These are phyloP conservation scores for Glonium stellatum DNA, from an alignment of 495 filamentous ascomycete species.

Conservation along the genomic window DNA sequence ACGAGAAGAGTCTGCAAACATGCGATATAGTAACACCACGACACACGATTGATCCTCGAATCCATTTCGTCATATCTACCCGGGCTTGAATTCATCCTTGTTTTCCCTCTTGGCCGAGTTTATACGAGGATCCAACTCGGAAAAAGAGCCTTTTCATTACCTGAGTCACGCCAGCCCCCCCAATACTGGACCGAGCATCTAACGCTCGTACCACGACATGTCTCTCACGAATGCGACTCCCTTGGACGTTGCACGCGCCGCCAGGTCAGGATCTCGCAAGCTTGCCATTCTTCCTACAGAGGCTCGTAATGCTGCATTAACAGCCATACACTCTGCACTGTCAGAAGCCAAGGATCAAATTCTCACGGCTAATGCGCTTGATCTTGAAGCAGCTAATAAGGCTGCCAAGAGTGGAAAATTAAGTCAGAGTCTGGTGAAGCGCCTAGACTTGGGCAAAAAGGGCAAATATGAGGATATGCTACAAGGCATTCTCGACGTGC, in stretches of 20 bases:
- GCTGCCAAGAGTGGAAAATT: slow-evolving; percentile 67
- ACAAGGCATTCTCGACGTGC: slow-evolving; percentile 85
- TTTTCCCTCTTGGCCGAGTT: too few relatives aligned
- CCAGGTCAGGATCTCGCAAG: slow-evolving; percentile 33
- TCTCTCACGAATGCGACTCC: slow-evolving; percentile 41
- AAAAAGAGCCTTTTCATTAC: too few relatives aligned
- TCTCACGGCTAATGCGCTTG: slow-evolving; percentile 74
- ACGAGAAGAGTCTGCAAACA: too few relatives aligned
- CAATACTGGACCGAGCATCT: slow-evolving; percentile 7
- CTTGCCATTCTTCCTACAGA: slow-evolving; percentile 35
- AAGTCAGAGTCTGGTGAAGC: slow-evolving; percentile 80
- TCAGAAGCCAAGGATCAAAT: slow-evolving; percentile 61
- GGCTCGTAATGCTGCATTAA: slow-evolving; percentile 74
- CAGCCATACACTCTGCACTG: slow-evolving; percentile 69
- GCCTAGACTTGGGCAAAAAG: slow-evolving; percentile 73
- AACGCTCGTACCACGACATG: slow-evolving; percentile 23
- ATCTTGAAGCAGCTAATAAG: slow-evolving; percentile 64
- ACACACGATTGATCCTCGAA: too few relatives aligned
- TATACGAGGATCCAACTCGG: too few relatives aligned
- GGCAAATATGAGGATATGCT: slow-evolving; percentile 99
- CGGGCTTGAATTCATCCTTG: too few relatives aligned
- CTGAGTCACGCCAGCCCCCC: too few relatives aligned
- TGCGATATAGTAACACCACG: too few relatives aligned
- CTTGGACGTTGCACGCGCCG: slow-evolving; percentile 34
- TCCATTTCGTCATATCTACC: too few relatives aligned